Conservation (phyloP, 1,139 yeast species). For the Kodamaea arcana region DNA sequence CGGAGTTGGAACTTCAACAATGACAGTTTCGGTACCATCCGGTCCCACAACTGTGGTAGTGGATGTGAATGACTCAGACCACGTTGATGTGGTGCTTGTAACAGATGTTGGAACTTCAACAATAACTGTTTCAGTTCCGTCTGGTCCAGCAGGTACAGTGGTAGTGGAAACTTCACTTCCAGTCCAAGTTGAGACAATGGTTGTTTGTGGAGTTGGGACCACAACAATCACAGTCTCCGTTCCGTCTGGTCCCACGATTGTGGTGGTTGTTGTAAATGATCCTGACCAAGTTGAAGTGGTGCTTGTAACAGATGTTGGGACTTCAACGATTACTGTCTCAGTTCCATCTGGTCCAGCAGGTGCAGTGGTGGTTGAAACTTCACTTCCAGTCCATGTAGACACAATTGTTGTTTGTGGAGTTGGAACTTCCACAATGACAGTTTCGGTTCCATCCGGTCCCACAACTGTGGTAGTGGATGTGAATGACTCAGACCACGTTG, state of each 20-base stretch:
- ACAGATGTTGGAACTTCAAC: conserved; percentile 9
- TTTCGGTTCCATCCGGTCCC: too few relatives aligned
- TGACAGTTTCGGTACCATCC: conserved; percentile 10
- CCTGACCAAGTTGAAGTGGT: too few relatives aligned
- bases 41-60: conserved; percentile 5
- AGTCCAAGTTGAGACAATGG: conserved; percentile 10
- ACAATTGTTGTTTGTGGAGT: too few relatives aligned
- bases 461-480: conserved; percentile 10
- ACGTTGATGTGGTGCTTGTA: conserved; percentile 7
- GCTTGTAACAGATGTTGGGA: too few relatives aligned
- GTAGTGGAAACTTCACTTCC: conserved; percentile 4
- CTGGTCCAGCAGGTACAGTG: conserved; percentile 3
- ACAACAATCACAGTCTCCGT: conserved; percentile 10
- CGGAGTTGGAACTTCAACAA: conserved; percentile 15
- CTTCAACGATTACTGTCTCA: too few relatives aligned
- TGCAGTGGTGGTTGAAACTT: too few relatives aligned
- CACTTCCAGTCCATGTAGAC: too few relatives aligned
- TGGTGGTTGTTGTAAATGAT: too few relatives aligned
- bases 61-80: conserved; percentile 2
- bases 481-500: conserved; percentile 9
- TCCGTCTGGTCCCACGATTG: conserved; percentile 7
- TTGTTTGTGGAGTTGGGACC: conserved; percentile 13
- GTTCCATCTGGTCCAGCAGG: too few relatives aligned
- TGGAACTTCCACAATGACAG: too few relatives aligned
- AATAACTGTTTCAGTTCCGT: conserved; percentile 6